These are phyloP conservation scores for Ganoderma lucidum DNA, from an alignment of 1,284 basidiomycete species.

Conservation along the genomic window DNA sequence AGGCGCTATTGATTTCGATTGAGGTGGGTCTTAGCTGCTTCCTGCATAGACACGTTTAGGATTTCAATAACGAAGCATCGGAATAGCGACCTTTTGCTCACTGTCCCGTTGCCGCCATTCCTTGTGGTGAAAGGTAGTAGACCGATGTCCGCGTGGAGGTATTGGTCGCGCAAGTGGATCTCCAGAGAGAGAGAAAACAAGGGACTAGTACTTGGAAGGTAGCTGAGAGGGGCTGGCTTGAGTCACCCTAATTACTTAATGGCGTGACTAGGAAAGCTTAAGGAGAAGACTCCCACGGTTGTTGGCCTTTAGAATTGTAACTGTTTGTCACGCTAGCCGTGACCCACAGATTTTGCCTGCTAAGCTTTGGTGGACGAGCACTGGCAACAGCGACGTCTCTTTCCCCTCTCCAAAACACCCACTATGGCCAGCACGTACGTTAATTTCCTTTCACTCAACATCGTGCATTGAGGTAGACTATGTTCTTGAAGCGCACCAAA, in stretches of 20 bases:
- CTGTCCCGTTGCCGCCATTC: constrained; percentile 26
- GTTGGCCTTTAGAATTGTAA: not conserved
- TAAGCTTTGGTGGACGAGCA: constrained; percentile 8
- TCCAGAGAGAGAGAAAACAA: not conserved
- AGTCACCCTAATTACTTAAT: too few species aligned
- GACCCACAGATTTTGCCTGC: constrained; percentile 25
- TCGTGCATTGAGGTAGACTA: not conserved
- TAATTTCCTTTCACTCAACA: not conserved
- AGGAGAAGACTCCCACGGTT: not conserved
- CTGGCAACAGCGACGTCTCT: not conserved
- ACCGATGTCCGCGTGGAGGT: not conserved
- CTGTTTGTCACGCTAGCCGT: constrained; percentile 14
- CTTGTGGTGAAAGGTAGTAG: not conserved
- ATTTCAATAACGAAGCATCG: constrained; percentile 29
- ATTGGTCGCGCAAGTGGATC: not conserved
- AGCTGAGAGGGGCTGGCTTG: not conserved
- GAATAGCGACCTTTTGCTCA: constrained; percentile 30
- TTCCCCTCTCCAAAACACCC: constrained; percentile 12
- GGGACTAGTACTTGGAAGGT: not conserved
- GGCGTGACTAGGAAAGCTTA: not conserved
- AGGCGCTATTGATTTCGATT: constrained; percentile 4
- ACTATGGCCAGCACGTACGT: constrained; percentile 31
- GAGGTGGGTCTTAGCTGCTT: not conserved
- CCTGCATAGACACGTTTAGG: constrained; percentile 26
- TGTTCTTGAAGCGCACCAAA: constrained; percentile 47